phyloP scores from a whole-genome alignment of 345 rosid species.

The Kernera saxatilis region DNA sequence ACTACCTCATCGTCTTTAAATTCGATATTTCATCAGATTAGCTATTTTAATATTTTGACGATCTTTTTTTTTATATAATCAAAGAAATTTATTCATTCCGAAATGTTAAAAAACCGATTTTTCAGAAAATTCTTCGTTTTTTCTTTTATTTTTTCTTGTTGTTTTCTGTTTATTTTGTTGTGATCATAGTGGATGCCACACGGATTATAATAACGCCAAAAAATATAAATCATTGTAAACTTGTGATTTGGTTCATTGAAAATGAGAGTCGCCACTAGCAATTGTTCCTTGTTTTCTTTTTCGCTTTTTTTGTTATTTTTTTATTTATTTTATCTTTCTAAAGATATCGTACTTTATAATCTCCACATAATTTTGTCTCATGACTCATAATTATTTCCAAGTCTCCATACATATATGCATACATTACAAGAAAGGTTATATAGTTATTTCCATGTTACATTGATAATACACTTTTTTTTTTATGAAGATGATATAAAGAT shows the following conservation, averaged over 20 bases:
- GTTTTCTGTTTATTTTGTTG: slow-evolving; percentile 11
- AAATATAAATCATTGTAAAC: slow-evolving; percentile 10
- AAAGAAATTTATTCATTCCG: not conserved
- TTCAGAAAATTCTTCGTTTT: not conserved
- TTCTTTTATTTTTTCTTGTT: not conserved
- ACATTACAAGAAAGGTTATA: too few species aligned
- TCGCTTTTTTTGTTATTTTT: not conserved
- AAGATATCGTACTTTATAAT: not conserved
- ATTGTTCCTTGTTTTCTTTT: slow-evolving; percentile 6
- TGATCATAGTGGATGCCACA: slow-evolving; percentile 21
- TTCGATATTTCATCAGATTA: not conserved
- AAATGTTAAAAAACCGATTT: not conserved
- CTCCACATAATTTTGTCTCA: not conserved
- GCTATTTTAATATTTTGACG: not conserved
- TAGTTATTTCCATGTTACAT: not conserved
- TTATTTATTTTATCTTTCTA: not conserved
- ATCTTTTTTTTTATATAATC: not conserved
- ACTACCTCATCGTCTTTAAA: not conserved
- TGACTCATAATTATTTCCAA: too few species aligned
- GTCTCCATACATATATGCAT: too few species aligned
- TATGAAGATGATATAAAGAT: not conserved
- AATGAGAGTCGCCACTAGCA: slow-evolving; percentile 18
- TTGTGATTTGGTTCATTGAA: slow-evolving; percentile 27
- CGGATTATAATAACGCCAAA: slow-evolving; percentile 16
- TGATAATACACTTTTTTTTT: not conserved